Conservation (phyloP, 2,329 filamentous ascomycete species). For the Trichocomaceae sp. region DNA sequence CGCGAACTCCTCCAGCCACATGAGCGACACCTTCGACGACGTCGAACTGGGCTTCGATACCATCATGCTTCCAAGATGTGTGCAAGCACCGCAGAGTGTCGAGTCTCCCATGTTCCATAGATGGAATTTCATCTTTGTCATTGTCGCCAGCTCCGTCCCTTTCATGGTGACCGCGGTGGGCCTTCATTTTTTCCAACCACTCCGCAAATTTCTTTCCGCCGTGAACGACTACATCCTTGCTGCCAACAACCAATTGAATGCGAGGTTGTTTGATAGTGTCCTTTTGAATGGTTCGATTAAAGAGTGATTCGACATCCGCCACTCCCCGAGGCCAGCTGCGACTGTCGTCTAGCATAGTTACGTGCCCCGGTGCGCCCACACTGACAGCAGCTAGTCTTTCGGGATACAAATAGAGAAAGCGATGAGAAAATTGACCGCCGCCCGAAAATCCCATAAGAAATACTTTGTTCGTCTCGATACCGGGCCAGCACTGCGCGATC, state of each 20-base stretch:
- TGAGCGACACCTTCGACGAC: constrained; percentile 21
- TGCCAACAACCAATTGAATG: constrained; percentile 5
- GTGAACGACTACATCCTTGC: background rate
- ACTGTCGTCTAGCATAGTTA: constrained; percentile 20
- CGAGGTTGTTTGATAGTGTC: background rate
- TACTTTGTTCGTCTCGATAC: constrained; percentile 22
- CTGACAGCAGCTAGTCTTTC: constrained; percentile 23
- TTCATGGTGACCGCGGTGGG: background rate
- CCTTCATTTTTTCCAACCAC: background rate
- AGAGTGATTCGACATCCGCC: background rate
- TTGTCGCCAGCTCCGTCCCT: no score
- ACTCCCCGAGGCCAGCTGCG: constrained; percentile 8
- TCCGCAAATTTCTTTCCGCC: background rate
- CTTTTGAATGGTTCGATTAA: background rate
- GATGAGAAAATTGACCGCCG: constrained; percentile 28
- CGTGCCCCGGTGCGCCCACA: constrained; percentile 27
- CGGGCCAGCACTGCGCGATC: constrained; percentile 22
- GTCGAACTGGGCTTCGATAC: constrained; percentile 19
- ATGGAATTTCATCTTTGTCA: constrained; percentile 16
- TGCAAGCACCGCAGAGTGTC: constrained; percentile 10
- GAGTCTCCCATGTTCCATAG: background rate
- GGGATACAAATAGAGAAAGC: constrained; percentile 29
- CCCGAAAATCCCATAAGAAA: constrained; percentile 27
- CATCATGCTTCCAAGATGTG: constrained; percentile 16
- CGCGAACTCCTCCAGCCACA: constrained; percentile 10